phyloP scores from a whole-genome alignment of 805 yeast species.

The Sungouiella thailandica region DNA sequence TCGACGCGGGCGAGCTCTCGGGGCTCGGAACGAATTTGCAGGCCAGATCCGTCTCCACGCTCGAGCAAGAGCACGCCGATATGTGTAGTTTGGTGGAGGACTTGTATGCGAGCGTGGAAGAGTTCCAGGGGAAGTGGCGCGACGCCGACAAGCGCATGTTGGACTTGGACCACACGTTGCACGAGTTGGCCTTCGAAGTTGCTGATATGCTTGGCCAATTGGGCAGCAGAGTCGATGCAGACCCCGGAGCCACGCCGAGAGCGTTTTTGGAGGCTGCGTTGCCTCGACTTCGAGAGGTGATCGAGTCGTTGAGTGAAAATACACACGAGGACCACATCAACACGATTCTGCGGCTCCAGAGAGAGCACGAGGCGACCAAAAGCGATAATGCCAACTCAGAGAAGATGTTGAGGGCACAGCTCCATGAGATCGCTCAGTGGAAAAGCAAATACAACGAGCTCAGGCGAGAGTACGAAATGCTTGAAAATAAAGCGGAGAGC shows the following conservation, averaged over 20 bases:
- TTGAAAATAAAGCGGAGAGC: not conserved
- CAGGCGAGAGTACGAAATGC: not conserved
- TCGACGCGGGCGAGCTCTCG: conserved; percentile 18
- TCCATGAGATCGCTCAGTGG: not conserved
- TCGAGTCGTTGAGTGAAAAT: not conserved
- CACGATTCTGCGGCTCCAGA: not conserved
- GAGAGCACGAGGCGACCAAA: not conserved
- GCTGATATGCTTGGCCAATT: conserved; percentile 7
- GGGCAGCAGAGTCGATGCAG: not conserved
- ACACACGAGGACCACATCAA: not conserved
- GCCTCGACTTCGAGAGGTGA: not conserved
- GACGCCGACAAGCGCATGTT: conserved; percentile 14
- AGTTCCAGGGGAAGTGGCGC: conserved; percentile 27
- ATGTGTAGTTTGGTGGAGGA: conserved; percentile 34
- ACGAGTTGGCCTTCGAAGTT: conserved; percentile 15
- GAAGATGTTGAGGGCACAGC: not conserved
- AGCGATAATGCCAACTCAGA: not conserved
- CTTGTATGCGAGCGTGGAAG: conserved; percentile 31
- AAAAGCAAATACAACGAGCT: not conserved
- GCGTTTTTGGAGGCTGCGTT: not conserved
- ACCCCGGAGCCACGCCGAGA: not conserved
- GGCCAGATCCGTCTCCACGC: conserved; percentile 15
- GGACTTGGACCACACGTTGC: conserved; percentile 4
- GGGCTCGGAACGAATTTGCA: conserved; percentile 15
- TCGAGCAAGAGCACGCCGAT: conserved; percentile 29